A percentile compares a stretch with the other conserved stretches of the same genome.
Conservation (phyloP, 1,139 yeast genomes). For the Pichia sp. region DNA sequence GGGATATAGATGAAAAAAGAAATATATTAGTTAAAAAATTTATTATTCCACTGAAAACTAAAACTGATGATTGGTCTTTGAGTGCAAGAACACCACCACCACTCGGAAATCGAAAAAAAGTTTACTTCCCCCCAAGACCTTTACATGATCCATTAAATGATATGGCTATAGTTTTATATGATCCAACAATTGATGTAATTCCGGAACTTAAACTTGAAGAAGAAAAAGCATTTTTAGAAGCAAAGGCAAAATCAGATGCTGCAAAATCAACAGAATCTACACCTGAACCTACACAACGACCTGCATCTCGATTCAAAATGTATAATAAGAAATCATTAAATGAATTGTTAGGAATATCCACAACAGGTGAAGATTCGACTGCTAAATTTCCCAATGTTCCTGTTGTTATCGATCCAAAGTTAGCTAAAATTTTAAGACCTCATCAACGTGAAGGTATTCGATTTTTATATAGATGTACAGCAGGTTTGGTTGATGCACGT, state of each 20-base stretch:
- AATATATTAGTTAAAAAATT: slow-evolving; percentile 29
- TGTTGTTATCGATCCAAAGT: slow-evolving; percentile 88
- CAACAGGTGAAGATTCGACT: slow-evolving; percentile 38
- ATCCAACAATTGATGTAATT: slow-evolving; percentile 79
- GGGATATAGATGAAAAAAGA: slow-evolving; percentile 21
- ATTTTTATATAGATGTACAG: slow-evolving; percentile 81
- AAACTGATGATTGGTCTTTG: slow-evolving; percentile 24
- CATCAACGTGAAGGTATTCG: slow-evolving; percentile 96
- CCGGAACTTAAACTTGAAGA: slow-evolving; percentile 35
- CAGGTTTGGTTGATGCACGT: slow-evolving; percentile 78
- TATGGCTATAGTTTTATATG: slow-evolving; percentile 89
- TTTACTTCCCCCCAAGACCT: slow-evolving; percentile 75
- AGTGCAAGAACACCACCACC: slow-evolving; percentile 67
- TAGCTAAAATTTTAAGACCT: slow-evolving; percentile 81
- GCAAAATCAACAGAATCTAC: slow-evolving; percentile 10
- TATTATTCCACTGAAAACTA: slow-evolving; percentile 32
- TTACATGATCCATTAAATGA: slow-evolving; percentile 91
- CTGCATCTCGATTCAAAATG: slow-evolving; percentile 23
- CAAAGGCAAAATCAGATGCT: slow-evolving; percentile 5
- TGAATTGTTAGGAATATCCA: slow-evolving; percentile 71
- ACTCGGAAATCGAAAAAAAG: slow-evolving; percentile 69
- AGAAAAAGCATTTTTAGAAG: slow-evolving; percentile 17
- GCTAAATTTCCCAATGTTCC: slow-evolving; percentile 77
- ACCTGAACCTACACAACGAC: slow-evolving; percentile 18
- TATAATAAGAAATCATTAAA: slow-evolving; percentile 59